Evolutionary conservation across 352 stramenopile species (phyloP).

Genomic region (Phytophthora colocasiae): DNA sequence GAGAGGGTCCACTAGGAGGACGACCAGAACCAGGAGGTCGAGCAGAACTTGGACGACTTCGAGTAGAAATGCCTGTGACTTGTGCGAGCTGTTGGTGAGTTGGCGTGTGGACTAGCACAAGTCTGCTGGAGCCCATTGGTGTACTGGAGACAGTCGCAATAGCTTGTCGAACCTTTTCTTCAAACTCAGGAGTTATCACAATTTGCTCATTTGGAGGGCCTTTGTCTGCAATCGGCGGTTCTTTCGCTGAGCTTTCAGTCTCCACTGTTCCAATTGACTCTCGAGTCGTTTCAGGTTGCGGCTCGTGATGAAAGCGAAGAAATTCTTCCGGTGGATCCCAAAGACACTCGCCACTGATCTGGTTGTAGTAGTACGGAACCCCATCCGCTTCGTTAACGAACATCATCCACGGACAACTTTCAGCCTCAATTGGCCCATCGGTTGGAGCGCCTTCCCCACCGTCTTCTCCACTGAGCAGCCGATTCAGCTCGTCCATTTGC

Average conservation of each 20-base stretch:
- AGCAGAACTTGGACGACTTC: slow-evolving; percentile 8
- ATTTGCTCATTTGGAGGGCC: background rate
- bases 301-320: slow-evolving; percentile 47
- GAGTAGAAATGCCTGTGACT: slow-evolving; percentile 14
- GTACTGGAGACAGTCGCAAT: slow-evolving; percentile 55
- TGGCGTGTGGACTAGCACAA: slow-evolving; percentile 51
- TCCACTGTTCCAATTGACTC: background rate
- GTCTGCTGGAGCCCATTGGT: slow-evolving; percentile 48
- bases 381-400: slow-evolving; percentile 72
- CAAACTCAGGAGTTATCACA: slow-evolving; percentile 54
- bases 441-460: slow-evolving; percentile 28
- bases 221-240: background rate
- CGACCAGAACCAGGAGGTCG: slow-evolving; percentile 6
- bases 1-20: slow-evolving; percentile 18
- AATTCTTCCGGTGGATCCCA: slow-evolving; percentile 72
- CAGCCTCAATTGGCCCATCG: background rate
- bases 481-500: slow-evolving; percentile 69
- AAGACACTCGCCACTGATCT: slow-evolving; percentile 62
- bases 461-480: slow-evolving; percentile 53
- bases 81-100: slow-evolving; percentile 34
- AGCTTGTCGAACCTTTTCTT: slow-evolving; percentile 60
- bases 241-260: background rate
- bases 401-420: slow-evolving; percentile 62
- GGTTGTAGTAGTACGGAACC: slow-evolving; percentile 78
- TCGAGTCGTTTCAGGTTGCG: slow-evolving; percentile 6